Evolutionary conservation across 2,329 filamentous ascomycete genomes (phyloP), one percentile per base, ranked within the genome.

Genomic region (Xylaria sp.): DNA sequence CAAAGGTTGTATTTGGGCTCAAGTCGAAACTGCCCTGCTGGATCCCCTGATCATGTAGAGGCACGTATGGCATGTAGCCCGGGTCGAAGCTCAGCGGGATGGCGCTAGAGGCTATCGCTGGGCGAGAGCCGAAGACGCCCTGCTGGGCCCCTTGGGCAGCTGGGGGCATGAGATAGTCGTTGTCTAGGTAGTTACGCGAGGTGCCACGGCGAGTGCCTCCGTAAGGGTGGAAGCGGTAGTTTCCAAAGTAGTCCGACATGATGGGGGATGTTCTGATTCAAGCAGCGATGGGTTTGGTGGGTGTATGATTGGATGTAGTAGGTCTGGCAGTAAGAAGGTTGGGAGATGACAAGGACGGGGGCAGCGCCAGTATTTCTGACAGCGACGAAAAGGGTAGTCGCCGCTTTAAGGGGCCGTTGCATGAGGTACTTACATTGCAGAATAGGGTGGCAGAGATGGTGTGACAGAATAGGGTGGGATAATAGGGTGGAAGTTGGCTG

Each of bases 161-260:
- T 16, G n/a, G n/a, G n/a, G n/a, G n/a, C n/a, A n/a, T n/a, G n/a
- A n/a, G n/a, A n/a, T 11, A 21, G 42, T 43, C 59, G 22, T 39
- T 24, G 48, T 44, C 22, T 37, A 24, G 17, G 41, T 44, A 18
- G 16, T n/a, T n/a, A n/a, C n/a, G n/a, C n/a, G 24, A 49, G 18
- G 44, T 7, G 7, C 44, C 42, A 22, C 51, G 44, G 29, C 40
- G 29, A 19, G 7, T 7, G 22, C 5, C 47, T 2, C 17, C 20
- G 20, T 54, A 40, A 44, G 47, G 51, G 2, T 63, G 41, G 41
- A 60, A 52, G 40, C 63, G 55, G 44, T 50, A 44, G 52, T 55
- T 37, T 34, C 37, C 7, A 39, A 63, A 1, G 57, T 60, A 59
- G 50, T 69, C 62, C 2, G 65, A 64, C 67, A 69, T 69, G 26